Evolutionary conservation across 495 filamentous ascomycete species (phyloP), one percentile per base, ranked within the genome.

Genomic region (Penicillium waksmanii): DNA sequence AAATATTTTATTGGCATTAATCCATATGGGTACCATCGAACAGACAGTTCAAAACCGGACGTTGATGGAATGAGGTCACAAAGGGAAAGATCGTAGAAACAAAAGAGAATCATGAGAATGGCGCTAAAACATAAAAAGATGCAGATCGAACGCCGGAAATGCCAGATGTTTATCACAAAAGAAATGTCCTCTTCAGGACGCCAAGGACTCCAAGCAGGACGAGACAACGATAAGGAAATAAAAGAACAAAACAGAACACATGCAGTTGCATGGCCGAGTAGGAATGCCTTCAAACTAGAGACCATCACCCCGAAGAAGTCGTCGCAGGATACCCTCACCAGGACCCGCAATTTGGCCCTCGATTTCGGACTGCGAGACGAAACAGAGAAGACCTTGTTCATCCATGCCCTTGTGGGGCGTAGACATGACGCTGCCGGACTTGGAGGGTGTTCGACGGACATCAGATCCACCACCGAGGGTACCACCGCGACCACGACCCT

Each of bases 301-400:
- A 34, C 76, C 74, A 58, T 80, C 72, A 12, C 72, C 75, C 17
- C 63, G 67, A n/a, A 84, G 71, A 13, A 84, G 64, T 3, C 73
- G 69, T 38, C 71, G 66, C 25, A 84, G 71, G 18, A 84, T 82
- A 15, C 76, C 75, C 46, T 81, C 80, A 11, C 91, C 90, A 3
- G 86, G 78, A 10, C 90, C 89, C 27, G 85, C 85, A 50, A 92
- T 82, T 35, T 88, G 89, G 25, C 77, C 75, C 63, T 89, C 84
- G 48, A 96, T 79, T 72, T 96, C 91, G 62, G 81, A 86, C 65
- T 91, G 88, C 6, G 89, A 87, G 11, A 93, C 89, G 73, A 88
- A 90, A 67, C 89, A 89, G 13, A 86, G 85, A 31, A 93, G 82
- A 35, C 85, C 82, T 71, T 85, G 87, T 63, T 92, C 91, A 58